Evolutionary conservation across 768 basidiomycete species (phyloP).

Genomic region (Rhodotorula paludigena): DNA sequence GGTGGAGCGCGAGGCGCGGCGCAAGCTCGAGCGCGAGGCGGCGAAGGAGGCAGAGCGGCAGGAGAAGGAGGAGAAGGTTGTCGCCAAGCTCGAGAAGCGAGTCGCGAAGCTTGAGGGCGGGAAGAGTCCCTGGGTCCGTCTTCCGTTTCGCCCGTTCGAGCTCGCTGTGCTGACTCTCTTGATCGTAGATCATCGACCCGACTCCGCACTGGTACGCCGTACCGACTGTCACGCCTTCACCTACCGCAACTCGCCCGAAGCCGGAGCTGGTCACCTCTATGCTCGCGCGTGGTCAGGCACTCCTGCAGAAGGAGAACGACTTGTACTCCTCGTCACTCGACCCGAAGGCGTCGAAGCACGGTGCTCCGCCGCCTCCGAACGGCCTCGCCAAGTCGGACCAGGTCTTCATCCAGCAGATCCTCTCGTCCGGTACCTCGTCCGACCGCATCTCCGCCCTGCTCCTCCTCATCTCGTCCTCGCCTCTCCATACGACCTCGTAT

Average conservation of each 20-base stretch:
- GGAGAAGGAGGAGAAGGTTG: background rate
- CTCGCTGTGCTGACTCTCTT: too few species aligned
- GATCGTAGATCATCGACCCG: constrained; percentile 39
- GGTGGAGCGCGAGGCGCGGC: constrained; percentile 28
- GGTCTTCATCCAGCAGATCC: constrained; percentile 73
- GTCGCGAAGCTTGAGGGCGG: background rate
- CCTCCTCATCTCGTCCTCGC: constrained; percentile 63
- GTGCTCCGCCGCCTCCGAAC: constrained; percentile 39
- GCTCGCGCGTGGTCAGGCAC: constrained; percentile 38
- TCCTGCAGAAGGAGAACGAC: constrained; percentile 43
- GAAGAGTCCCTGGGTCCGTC: constrained; percentile 29
- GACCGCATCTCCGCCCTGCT: constrained; percentile 88
- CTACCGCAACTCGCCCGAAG: constrained; percentile 23
- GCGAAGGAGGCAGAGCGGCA: constrained; percentile 6
- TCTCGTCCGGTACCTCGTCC: constrained; percentile 80
- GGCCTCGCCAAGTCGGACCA: constrained; percentile 38
- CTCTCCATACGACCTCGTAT: constrained; percentile 39
- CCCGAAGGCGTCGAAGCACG: constrained; percentile 30
- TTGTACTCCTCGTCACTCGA: constrained; percentile 42
- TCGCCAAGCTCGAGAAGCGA: constrained; percentile 9
- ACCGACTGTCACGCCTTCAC: constrained; percentile 22
- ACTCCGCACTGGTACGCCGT: constrained; percentile 40
- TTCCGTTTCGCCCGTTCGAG: background rate
- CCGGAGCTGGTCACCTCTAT: constrained; percentile 18
- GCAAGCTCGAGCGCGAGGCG: constrained; percentile 18